Percentiles rank a stretch among this genome's conserved stretches.
Evolutionary conservation across 306 rosid genomes (phyloP).

Genomic region (Vicia faba): DNA sequence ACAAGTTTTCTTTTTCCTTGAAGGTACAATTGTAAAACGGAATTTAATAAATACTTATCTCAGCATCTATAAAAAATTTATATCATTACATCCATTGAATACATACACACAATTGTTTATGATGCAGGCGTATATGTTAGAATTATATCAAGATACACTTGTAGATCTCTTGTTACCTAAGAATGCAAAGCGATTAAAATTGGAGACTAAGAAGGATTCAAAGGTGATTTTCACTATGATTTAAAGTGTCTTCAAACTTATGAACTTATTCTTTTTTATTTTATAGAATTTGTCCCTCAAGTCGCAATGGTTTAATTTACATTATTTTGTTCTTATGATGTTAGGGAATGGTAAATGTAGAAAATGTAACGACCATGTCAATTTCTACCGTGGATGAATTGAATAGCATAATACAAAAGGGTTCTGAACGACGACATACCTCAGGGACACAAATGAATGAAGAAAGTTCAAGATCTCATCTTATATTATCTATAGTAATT

Average conservation of each 20-base stretch:
- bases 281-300: slow-evolving; percentile 13
- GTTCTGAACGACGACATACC: slow-evolving; percentile 76
- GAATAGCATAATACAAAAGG: slow-evolving; percentile 69
- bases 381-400: slow-evolving; percentile 75
- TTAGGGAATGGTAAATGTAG: slow-evolving; percentile 92
- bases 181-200: slow-evolving; percentile 64
- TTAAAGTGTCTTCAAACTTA: background rate
- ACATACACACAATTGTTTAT: slow-evolving; percentile 5
- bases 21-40: slow-evolving; percentile 52
- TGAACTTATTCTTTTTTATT: background rate
- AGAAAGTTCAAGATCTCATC: slow-evolving; percentile 94
- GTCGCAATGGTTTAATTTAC: slow-evolving; percentile 4
- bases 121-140: slow-evolving; percentile 89
- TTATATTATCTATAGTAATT: slow-evolving; percentile 74
- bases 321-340: slow-evolving; percentile 34
- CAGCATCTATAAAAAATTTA: slow-evolving; percentile 4
- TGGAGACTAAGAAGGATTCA: slow-evolving; percentile 91
- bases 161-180: slow-evolving; percentile 83
- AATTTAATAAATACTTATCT: background rate
- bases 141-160: slow-evolving; percentile 92
- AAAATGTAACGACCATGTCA: slow-evolving; percentile 68
- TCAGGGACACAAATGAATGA: slow-evolving; percentile 92
- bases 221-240: slow-evolving; percentile 52
- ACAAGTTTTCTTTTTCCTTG: slow-evolving; percentile 77
- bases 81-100: slow-evolving; percentile 8